A percentile compares a stretch with the other conserved stretches of the same genome.
Evolutionary conservation across 257 asterid genomes (phyloP).

Genomic region (Fraxinus cuspidata): DNA sequence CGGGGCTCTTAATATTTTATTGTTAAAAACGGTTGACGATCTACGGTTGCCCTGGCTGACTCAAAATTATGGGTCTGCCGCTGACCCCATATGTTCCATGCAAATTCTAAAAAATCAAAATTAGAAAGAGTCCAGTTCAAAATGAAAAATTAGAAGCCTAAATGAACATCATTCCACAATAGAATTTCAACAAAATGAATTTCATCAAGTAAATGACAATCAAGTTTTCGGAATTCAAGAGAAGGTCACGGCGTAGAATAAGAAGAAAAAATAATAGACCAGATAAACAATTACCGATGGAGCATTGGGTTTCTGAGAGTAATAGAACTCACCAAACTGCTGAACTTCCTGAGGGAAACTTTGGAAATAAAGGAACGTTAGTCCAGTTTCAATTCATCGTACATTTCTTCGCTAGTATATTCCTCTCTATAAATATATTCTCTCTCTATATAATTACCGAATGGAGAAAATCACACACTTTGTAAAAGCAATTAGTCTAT

Average conservation of each 20-base stretch:
- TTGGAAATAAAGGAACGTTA: slow-evolving; percentile 65
- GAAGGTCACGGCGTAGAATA: neutral
- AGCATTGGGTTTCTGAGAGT: slow-evolving; percentile 53
- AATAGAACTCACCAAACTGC: slow-evolving; percentile 56
- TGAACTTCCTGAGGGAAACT: slow-evolving; percentile 60
- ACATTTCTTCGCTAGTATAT: slow-evolving; percentile 48
- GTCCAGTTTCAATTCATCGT: slow-evolving; percentile 69
- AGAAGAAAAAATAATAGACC: neutral
- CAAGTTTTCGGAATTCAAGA: neutral
- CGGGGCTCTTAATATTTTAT: no score
- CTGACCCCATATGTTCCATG: neutral
- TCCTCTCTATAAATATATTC: neutral
- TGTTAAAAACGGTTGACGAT: no score
- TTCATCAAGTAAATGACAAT: slow-evolving; percentile 12
- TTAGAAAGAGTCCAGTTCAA: neutral
- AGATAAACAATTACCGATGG: slow-evolving; percentile 42
- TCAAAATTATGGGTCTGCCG: no score
- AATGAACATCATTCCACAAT: neutral
- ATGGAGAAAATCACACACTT: neutral
- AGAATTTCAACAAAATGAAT: slow-evolving; percentile 18
- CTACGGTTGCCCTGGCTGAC: no score
- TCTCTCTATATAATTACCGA: neutral
- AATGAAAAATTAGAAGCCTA: neutral
- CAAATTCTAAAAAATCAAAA: neutral
- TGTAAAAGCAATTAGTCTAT: neutral